Base-by-base conservation (phyloP, 1,284 basidiomycete genomes). In the Sanguinoderma infundibulare region DNA sequence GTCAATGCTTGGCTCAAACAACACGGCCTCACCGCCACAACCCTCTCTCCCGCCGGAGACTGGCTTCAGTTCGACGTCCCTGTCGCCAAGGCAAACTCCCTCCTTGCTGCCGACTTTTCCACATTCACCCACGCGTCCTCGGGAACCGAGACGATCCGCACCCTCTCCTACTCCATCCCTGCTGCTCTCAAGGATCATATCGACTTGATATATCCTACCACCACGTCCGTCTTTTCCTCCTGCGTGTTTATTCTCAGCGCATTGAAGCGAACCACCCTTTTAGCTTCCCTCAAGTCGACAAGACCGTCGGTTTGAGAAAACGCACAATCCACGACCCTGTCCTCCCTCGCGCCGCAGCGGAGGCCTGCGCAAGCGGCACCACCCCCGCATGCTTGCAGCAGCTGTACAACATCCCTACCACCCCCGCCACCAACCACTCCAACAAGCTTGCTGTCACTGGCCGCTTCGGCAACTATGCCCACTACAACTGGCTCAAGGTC, bases 361-460 rank as follows among this genome's bases (percentile, higher is more conserved):
- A 30, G 5, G 54, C 59, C 0, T 87, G 85, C 65, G 65, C 68
- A 2, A 72, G 66, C 1, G 77, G 73, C 3, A 79, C 87, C 47
- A 87, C 85, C 0, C 84, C 85, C 10, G 72, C 80, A 1, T 88
- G 86, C 68, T 69, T 89, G 58, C 73, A 80, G 59, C 75, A 77
- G 9, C 65, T 87, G 36, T 89, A 87, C 70, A 83, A 83, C 15
- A 75, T 75, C 10, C 67, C 67, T 5, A 87, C 85, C 58, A 77
- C 78, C 0, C 81, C 83, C 1, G 68, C 71, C 5, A 74, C 80
- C 5, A 76, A 79, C 1, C 67, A 64, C 22, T 73, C 65, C 20
- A 87, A 85, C 69, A 79, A 72, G 40, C 74, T 87, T 28, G 85
- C 82, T 46, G 78, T 87, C 53, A 81, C 81, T 20, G 86, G 86